Evolutionary conservation across 352 stramenopile genomes (phyloP).

Genomic region (Phytophthora fragariaefolia): DNA sequence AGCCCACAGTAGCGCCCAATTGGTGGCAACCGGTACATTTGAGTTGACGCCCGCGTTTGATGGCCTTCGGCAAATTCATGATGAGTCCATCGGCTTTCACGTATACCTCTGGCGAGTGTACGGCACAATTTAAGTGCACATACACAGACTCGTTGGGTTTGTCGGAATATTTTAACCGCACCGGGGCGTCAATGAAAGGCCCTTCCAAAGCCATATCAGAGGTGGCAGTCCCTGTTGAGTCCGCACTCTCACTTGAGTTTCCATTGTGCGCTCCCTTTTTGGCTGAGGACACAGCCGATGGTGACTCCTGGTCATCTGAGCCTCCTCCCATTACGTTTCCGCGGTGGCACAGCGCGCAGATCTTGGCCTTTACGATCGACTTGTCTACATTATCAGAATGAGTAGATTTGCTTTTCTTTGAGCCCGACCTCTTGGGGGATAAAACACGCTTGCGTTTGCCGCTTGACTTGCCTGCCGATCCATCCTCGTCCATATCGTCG

Average conservation of each 20-base stretch:
- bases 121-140: slow-evolving; percentile 84
- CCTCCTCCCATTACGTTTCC: slow-evolving; percentile 48
- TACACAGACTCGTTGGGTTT: slow-evolving; percentile 72
- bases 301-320: slow-evolving; percentile 5
- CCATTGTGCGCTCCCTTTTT: slow-evolving; percentile 24
- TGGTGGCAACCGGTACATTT: slow-evolving; percentile 75
- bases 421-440: slow-evolving; percentile 22
- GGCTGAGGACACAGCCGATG: slow-evolving; percentile 1
- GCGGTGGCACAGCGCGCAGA: slow-evolving; percentile 69
- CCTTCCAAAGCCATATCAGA: slow-evolving; percentile 58
- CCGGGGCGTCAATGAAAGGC: slow-evolving; percentile 74
- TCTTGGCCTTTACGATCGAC: slow-evolving; percentile 38
- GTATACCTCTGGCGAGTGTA: slow-evolving; percentile 85
- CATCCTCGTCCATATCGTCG: slow-evolving; percentile 28
- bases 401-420: slow-evolving; percentile 36
- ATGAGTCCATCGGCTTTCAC: slow-evolving; percentile 84
- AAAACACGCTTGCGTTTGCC: slow-evolving; percentile 42
- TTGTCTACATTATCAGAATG: slow-evolving; percentile 2
- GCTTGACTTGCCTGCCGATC: slow-evolving; percentile 15
- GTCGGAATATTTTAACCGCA: slow-evolving; percentile 78
- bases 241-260: slow-evolving; percentile 11
- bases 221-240: slow-evolving; percentile 29
- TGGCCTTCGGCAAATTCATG: slow-evolving; percentile 75
- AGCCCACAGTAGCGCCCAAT: slow-evolving; percentile 76
- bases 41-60: slow-evolving; percentile 82